Base-by-base conservation (phyloP, 2,329 filamentous ascomycete species). In the Clathrospora elynae region DNA sequence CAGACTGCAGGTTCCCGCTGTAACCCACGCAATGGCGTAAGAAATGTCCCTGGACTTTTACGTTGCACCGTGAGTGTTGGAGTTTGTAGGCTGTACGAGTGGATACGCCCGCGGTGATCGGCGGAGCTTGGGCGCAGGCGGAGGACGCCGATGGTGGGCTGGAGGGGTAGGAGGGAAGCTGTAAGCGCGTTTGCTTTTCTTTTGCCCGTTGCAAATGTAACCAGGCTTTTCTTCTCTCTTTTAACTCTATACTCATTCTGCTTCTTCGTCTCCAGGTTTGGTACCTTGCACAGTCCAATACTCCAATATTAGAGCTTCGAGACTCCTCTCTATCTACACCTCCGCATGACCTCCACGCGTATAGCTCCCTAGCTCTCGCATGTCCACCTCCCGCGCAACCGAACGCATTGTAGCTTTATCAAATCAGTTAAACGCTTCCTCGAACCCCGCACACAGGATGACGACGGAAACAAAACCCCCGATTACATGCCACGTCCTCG, bases 401-500 rank as follows among this genome's bases (percentile, higher is more conserved):
- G 19, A 51, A 6, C 59, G 63, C 47, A 38, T 67, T 46, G 12
- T 46, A 48, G 49, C 55, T 19, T 52, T 61, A 20, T 40, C 61
- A 7, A 29, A 36, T 23, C 61, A 64, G 38, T 43, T 63, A 17
- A 25, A 35, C 22, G 16, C 41, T 7, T 18, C 42, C 9, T 13
- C 48, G 29, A 46, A 35, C 13, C 17, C 49, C 18, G 32, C 45
- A 11, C 17, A 48, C 6, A 20, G 29, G 14, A 38, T 45, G 39
- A 51, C 39, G 13, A 65, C 55, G 50, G 36, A 58, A 1, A 49
- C 59, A 31, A 66, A 62, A 46, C 76, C 67, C 55, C 82, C 82
- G 64, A 92, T 93, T 63, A 92, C 88, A 69, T 92, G 88, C 76
- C 88, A 93, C 76, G 82, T 91, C 70, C 87, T 93, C 68, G 87